Evolutionary conservation across 805 yeast species (phyloP).

Genomic region (Debaryomyces castellii): DNA sequence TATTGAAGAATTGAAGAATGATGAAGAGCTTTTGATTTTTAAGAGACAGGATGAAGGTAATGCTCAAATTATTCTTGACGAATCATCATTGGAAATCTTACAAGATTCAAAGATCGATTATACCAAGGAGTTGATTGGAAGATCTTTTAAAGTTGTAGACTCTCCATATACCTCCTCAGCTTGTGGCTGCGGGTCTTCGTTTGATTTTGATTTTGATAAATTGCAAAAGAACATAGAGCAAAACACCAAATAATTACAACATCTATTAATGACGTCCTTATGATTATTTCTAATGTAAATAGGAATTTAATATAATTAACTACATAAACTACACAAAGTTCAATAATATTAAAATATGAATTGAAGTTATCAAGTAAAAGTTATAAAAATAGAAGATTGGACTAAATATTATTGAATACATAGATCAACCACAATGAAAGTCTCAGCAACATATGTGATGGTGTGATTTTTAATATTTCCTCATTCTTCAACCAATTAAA

Average conservation of each 20-base stretch:
- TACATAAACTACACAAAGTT: constrained; percentile 1
- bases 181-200: constrained; percentile 48
- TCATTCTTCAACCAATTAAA: constrained; percentile 7
- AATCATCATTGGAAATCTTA: constrained; percentile 72
- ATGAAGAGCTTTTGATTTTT: constrained; percentile 51
- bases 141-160: constrained; percentile 87
- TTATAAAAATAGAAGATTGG: background rate
- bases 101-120: constrained; percentile 87
- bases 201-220: constrained; percentile 49
- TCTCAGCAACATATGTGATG: background rate
- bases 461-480: background rate
- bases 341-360: constrained; percentile 1
- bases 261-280: background rate
- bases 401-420: background rate
- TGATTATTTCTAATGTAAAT: background rate
- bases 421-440: background rate
- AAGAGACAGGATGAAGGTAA: constrained; percentile 53
- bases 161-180: constrained; percentile 75
- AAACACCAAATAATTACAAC: constrained; percentile 1
- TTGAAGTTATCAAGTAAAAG: constrained; percentile 1
- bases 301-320: background rate
- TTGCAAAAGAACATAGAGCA: constrained; percentile 20
- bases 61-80: constrained; percentile 76
- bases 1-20: constrained; percentile 30
- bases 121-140: constrained; percentile 90